phyloP scores from a whole-genome alignment of 768 basidiomycete species.

The Hygrophoropsis aurantiaca region DNA sequence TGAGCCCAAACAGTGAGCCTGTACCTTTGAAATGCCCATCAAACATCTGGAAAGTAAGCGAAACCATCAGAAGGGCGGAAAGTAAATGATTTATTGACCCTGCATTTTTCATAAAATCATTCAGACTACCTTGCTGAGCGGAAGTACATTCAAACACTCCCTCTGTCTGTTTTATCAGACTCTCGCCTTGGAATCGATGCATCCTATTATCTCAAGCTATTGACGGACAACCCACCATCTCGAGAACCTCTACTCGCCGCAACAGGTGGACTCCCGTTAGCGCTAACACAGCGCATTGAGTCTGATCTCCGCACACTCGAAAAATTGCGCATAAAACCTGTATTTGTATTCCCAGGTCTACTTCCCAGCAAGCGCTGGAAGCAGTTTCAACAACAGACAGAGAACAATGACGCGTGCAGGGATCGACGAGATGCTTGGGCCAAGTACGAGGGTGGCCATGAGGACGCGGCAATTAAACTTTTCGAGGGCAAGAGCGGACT shows the following conservation, averaged over 20 bases:
- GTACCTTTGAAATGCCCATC: constrained; percentile 60
- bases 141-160: constrained; percentile 81
- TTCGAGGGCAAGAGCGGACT: constrained; percentile 76
- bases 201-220: constrained; percentile 78
- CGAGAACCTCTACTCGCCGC: constrained; percentile 92
- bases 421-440: constrained; percentile 87
- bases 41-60: constrained; percentile 79
- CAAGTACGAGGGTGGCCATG: constrained; percentile 89
- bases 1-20: constrained; percentile 6
- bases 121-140: constrained; percentile 84
- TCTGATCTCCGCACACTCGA: constrained; percentile 88
- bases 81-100: not conserved
- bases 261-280: constrained; percentile 91
- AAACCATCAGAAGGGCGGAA: not conserved
- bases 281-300: constrained; percentile 86
- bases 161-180: constrained; percentile 80
- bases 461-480: constrained; percentile 82
- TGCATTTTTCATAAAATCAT: constrained; percentile 1
- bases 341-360: constrained; percentile 96
- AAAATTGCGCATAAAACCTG: constrained; percentile 91
- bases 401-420: constrained; percentile 66
- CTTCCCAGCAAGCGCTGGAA: constrained; percentile 75
- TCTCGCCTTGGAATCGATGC: constrained; percentile 98
- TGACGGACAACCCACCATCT: constrained; percentile 74
- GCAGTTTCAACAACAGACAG: constrained; percentile 49